phyloP scores from a whole-genome alignment of 768 basidiomycete species.

The Mycena floridula region DNA sequence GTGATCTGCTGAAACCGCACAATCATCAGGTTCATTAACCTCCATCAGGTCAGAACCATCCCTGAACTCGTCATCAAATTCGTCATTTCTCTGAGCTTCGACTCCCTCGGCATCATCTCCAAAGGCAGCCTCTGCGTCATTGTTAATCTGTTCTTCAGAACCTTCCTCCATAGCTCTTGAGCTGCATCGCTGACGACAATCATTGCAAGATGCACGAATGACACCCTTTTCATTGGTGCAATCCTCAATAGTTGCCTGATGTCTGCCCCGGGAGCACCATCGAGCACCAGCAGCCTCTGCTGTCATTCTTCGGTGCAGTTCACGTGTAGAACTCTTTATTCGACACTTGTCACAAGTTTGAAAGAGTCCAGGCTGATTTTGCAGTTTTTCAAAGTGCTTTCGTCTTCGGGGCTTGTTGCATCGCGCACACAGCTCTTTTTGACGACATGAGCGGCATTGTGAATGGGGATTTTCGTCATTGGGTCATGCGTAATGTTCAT shows the following conservation, averaged over 20 bases:
- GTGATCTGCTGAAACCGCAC: neutral
- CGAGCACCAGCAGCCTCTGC: neutral
- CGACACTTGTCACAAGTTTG: neutral
- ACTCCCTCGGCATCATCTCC: neutral
- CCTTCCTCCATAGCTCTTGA: neutral
- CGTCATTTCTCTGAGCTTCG: neutral
- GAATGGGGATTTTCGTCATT: neutral
- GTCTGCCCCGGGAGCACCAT: neutral
- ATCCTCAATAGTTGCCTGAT: neutral
- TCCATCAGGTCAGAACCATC: neutral
- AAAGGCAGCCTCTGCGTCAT: neutral
- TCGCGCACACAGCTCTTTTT: neutral
- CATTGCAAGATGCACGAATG: neutral
- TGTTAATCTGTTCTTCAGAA: neutral
- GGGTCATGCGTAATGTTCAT: neutral
- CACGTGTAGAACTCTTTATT: neutral
- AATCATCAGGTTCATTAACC: neutral
- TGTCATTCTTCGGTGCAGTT: neutral
- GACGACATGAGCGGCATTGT: neutral
- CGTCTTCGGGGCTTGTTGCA: neutral
- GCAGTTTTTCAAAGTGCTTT: neutral
- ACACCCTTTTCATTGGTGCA: neutral
- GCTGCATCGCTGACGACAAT: neutral
- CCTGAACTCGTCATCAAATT: neutral
- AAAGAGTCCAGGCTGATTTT: neutral